Conservation (phyloP, 257 asterid species). For the Solanum medicagineum region DNA sequence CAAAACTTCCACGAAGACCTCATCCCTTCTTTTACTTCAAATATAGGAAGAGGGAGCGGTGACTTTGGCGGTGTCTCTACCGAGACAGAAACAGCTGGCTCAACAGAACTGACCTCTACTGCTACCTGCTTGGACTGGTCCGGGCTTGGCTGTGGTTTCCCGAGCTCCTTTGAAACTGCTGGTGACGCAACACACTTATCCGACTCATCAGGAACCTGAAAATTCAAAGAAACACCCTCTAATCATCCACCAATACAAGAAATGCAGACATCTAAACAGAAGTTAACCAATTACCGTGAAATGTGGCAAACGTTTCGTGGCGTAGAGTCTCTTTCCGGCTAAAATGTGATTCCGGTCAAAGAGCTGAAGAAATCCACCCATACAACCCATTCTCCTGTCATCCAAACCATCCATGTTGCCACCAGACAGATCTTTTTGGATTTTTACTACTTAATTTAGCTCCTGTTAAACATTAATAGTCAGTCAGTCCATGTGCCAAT, state of each 20-base stretch:
- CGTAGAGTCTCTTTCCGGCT: conserved; percentile 38
- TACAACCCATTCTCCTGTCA: conserved; percentile 54
- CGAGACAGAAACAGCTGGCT: background rate
- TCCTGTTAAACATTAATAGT: background rate
- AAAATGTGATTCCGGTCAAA: conserved; percentile 72
- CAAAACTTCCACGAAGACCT: conserved; percentile 66
- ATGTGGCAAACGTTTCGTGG: conserved; percentile 57
- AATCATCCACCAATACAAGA: background rate
- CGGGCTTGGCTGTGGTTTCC: conserved; percentile 22
- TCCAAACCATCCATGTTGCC: background rate
- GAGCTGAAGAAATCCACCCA: conserved; percentile 68
- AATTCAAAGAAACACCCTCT: background rate
- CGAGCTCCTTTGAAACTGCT: conserved; percentile 23
- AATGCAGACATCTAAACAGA: background rate
- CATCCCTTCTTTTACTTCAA: conserved; percentile 50
- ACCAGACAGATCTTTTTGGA: background rate
- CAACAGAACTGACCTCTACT: conserved; percentile 14
- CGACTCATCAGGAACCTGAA: conserved; percentile 41
- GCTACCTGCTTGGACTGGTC: conserved; percentile 6
- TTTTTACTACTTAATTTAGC: background rate
- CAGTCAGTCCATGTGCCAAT: background rate
- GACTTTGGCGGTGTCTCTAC: conserved; percentile 34
- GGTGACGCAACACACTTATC: conserved; percentile 34
- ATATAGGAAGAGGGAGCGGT: conserved; percentile 33
- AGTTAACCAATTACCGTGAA: conserved; percentile 12